Base-by-base conservation (phyloP, 1,284 basidiomycete species). In the Neotropicomus parvogracilis region DNA sequence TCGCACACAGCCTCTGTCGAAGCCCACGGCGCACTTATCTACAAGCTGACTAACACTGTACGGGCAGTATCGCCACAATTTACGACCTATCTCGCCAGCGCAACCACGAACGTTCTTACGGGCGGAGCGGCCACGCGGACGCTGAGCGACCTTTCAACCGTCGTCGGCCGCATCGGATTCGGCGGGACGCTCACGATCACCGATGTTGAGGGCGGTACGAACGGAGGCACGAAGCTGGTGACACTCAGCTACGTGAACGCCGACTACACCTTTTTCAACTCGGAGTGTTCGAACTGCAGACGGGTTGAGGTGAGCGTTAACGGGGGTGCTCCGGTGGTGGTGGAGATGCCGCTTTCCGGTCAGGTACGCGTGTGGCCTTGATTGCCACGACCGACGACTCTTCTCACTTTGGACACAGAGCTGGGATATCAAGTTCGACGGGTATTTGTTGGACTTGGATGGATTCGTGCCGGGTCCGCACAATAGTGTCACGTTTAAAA, bases 281-380 rank as follows among this genome's bases (percentile, higher is more conserved):
- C 47, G 0, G 35, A 19, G 0, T 56, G 47, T 17, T 31, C 50
- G 16, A 56, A 56, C 20, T 56, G 50, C n/a, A 43, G 46, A 20
- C 32, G 40, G 8, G 53, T 21, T 7, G 16, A 48, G 31, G 40
- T 52, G 21, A 49, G 46, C 24, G 45, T 52, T 16, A 48, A 55
- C 13, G 41, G 27, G 1, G 31, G 17, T 6, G 14, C 19, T 4
- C 27, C 46, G 0, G 37, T 52, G 6, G 8, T 12, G 20, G 35
- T 43, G n/a, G 46, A 52, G 33, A 48, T 54, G 47, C 53, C 48
- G 2, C 28, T 54, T 20, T 54, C 53, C 0, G 53, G 53, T 36
- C 48, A 55, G 44, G 54, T 55, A 28, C 16, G 53, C 40, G 21
- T 35, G 5, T 26, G 12, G 11, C 13, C n/a, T n/a, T n/a, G n/a